These are phyloP conservation scores for Phytophthora uliginosa DNA, from an alignment of 352 stramenopile genomes.

Conservation along the genomic window DNA sequence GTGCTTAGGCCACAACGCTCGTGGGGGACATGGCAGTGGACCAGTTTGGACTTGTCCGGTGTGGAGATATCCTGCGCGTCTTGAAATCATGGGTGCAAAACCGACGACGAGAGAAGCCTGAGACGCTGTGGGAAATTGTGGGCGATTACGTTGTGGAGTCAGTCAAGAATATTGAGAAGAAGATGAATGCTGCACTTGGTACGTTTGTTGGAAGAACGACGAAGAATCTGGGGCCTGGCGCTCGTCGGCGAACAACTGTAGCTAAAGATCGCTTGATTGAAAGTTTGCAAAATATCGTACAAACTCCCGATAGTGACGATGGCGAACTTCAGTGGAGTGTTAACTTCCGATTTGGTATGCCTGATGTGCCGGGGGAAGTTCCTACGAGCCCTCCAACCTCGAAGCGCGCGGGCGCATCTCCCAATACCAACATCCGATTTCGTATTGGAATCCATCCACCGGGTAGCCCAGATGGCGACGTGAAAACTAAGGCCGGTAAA, in stretches of 20 bases:
- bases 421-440: slow-evolving; percentile 47
- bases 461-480: slow-evolving; percentile 10
- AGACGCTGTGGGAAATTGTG: slow-evolving; percentile 50
- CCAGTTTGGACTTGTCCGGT: slow-evolving; percentile 56
- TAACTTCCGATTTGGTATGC: slow-evolving; percentile 36
- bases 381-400: slow-evolving; percentile 2
- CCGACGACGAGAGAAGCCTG: slow-evolving; percentile 32
- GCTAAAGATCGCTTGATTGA: slow-evolving; percentile 15
- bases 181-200: slow-evolving; percentile 25
- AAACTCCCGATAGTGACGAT: slow-evolving; percentile 34
- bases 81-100: slow-evolving; percentile 52
- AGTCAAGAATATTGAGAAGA: slow-evolving; percentile 27
- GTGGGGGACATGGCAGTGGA: slow-evolving; percentile 44
- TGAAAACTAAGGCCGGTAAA: neutral
- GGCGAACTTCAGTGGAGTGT: slow-evolving; percentile 50
- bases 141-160: slow-evolving; percentile 22
- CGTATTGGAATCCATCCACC: slow-evolving; percentile 46
- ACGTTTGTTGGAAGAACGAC: slow-evolving; percentile 16
- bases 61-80: slow-evolving; percentile 60
- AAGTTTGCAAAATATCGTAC: slow-evolving; percentile 11
- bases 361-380: neutral
- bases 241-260: slow-evolving; percentile 15
- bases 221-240: slow-evolving; percentile 5
- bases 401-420: slow-evolving; percentile 8
- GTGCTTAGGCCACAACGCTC: slow-evolving; percentile 43